Base-by-base conservation (phyloP, 129 eudicot genomes). In the Artemisia tridentata region DNA sequence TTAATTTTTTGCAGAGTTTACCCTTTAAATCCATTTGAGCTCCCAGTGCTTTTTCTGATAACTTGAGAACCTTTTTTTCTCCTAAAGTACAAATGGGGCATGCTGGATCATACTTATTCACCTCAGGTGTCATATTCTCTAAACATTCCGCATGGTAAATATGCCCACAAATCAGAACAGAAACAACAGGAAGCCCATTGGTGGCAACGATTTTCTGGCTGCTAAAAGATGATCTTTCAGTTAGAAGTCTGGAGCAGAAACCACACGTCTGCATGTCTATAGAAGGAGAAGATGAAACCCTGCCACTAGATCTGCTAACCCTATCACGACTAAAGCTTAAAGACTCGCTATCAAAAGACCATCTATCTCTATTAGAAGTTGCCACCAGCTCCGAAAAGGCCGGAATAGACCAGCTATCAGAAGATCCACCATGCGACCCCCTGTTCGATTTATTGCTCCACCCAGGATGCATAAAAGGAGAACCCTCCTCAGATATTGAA, bases 71-170 rank as follows among this genome's bases (percentile, higher is more conserved):
- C 81, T 82, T 85, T 67, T 95, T 90, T 68, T 84, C 95, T 70
- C 99, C 99, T 70, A 85, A 81, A 57, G 99, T 90, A 81, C 99
- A 95, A 49, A 95, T 84, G 0, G 99, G 99, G 71, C 99, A 95
- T 9, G 85, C 80, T 0, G 99, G 99, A 72, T 95, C 99, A 63
- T 84, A 88, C 82, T 90, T 90, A 71, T 82, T 78, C 19, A 86
- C 59, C 47, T 95, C 99, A 1, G 89, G 86, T 5, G 97, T 90
- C 90, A 90, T 90, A 69, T 75, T 75, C 67, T 95, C 99, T 77
- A 95, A 79, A 78, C 99, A 95, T 31, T 95, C 99, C 4, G 93
- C 87, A 79, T 95, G 99, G 72, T 90, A 95, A n/a, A 79, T 97
- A 74, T 95, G 99, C 48, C 96, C 97, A 72, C 96, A 95, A 27